These are phyloP conservation scores for Blastobotrys elegans DNA, from an alignment of 1,139 yeast species.

Conservation along the genomic window DNA sequence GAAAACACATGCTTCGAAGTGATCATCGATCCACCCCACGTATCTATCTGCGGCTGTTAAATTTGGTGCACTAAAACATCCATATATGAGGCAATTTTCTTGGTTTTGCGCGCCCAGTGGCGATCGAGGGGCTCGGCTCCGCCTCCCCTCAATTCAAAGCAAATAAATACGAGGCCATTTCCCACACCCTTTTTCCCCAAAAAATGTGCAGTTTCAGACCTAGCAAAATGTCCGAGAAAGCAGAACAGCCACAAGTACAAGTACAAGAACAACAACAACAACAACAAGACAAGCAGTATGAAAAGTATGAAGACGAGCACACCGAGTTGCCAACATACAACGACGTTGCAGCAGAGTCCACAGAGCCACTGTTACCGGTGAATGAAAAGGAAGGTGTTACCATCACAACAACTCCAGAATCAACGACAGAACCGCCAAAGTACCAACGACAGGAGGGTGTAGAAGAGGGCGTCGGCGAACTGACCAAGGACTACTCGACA, in stretches of 20 bases:
- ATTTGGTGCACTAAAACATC: too few relatives aligned
- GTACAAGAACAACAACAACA: constrained; percentile 2
- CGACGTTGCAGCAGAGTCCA: constrained; percentile 3
- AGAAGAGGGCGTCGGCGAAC: constrained; percentile 6
- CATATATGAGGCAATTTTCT: too few relatives aligned
- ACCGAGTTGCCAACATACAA: not conserved
- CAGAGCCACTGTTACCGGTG: constrained; percentile 1
- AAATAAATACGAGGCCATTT: too few relatives aligned
- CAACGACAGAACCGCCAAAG: constrained; percentile 10
- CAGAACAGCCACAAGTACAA: constrained; percentile 9
- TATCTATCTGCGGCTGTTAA: too few relatives aligned
- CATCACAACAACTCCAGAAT: not conserved
- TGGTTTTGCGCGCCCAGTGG: too few relatives aligned
- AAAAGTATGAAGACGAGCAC: too few relatives aligned
- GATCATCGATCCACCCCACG: too few relatives aligned
- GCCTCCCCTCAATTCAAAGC: too few relatives aligned
- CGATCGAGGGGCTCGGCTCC: too few relatives aligned
- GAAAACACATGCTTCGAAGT: too few relatives aligned
- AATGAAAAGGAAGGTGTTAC: constrained; percentile 6
- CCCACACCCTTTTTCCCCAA: too few relatives aligned
- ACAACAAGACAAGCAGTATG: too few relatives aligned
- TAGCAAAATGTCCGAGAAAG: not conserved
- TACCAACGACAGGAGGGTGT: constrained; percentile 9
- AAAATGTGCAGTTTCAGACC: not conserved
- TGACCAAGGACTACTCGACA: constrained; percentile 16